Conservation (phyloP, 2,329 filamentous ascomycete genomes). For the Exophiala bonariae region DNA sequence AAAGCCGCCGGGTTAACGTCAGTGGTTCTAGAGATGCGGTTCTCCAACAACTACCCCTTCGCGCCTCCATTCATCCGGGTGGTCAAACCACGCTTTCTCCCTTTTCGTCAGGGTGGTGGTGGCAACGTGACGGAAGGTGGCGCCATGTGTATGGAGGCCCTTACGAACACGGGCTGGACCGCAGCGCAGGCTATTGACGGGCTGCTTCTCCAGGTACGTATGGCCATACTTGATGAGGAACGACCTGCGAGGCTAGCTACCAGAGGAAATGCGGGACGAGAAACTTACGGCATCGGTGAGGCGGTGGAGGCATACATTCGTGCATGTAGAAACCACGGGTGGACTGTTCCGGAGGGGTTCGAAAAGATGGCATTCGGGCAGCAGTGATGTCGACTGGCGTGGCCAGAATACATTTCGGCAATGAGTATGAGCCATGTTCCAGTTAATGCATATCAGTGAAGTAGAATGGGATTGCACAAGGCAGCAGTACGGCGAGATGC, state of each 20-base stretch:
- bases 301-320: conserved; percentile 73
- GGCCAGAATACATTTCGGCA: too few species aligned
- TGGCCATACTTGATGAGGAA: conserved; percentile 70
- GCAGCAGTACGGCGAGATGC: too few species aligned
- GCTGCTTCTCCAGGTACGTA: conserved; percentile 75
- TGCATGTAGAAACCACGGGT: conserved; percentile 69
- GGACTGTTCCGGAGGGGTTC: conserved; percentile 68
- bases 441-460: too few species aligned
- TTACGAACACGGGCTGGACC: conserved; percentile 82
- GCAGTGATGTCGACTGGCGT: too few species aligned
- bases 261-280: background rate
- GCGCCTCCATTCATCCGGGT: conserved; percentile 83
- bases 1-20: conserved; percentile 60
- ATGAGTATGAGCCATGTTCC: too few species aligned
- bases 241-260: conserved; percentile 63
- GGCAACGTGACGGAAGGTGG: conserved; percentile 84
- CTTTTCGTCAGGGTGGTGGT: conserved; percentile 71
- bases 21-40: conserved; percentile 79
- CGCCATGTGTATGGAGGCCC: conserved; percentile 79
- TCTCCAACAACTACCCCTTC: conserved; percentile 73
- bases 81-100: conserved; percentile 74
- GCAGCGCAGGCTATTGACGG: conserved; percentile 73
- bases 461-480: too few species aligned
- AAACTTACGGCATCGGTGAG: conserved; percentile 67
- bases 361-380: too few species aligned